phyloP scores from a whole-genome alignment of 164 flowering plant species.

The Annona squamosa region DNA sequence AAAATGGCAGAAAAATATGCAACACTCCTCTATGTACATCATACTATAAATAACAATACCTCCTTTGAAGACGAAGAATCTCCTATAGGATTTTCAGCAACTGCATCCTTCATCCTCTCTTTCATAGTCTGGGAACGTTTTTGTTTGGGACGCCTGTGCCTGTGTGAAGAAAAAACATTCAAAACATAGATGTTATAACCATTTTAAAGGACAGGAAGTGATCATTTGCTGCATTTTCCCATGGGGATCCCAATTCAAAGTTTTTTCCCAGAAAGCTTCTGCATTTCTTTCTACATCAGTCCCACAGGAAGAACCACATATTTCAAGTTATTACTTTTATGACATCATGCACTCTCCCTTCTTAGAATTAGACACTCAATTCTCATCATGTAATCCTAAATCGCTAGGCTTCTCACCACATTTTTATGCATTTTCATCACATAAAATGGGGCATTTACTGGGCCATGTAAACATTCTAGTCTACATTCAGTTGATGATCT shows the following conservation, averaged over 20 bases:
- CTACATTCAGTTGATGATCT: background rate
- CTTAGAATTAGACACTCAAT: too few species aligned
- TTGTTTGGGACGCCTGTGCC: slow-evolving; percentile 23
- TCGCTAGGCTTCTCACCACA: background rate
- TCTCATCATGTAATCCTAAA: too few species aligned
- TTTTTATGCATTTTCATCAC: background rate
- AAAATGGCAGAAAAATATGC: background rate
- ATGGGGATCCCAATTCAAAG: too few species aligned
- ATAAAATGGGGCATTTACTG: background rate
- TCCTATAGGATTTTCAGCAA: slow-evolving; percentile 15
- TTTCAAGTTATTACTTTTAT: too few species aligned
- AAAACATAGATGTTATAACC: background rate
- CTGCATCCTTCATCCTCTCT: slow-evolving; percentile 16
- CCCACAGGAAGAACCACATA: too few species aligned
- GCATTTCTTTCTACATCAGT: too few species aligned
- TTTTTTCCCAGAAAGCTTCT: too few species aligned
- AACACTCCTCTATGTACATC: too few species aligned
- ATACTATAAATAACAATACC: slow-evolving; percentile 10
- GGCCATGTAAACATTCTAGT: background rate
- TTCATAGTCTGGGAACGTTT: slow-evolving; percentile 22
- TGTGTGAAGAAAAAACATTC: slow-evolving; percentile 12
- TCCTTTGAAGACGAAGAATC: slow-evolving; percentile 33
- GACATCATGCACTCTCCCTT: too few species aligned
- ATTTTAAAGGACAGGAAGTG: too few species aligned
- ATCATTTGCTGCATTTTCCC: too few species aligned